A percentile compares a stretch with the other conserved stretches of the same genome.
These are phyloP conservation scores for Plantago ovata DNA, from an alignment of 257 asterid genomes.

Conservation along the genomic window DNA sequence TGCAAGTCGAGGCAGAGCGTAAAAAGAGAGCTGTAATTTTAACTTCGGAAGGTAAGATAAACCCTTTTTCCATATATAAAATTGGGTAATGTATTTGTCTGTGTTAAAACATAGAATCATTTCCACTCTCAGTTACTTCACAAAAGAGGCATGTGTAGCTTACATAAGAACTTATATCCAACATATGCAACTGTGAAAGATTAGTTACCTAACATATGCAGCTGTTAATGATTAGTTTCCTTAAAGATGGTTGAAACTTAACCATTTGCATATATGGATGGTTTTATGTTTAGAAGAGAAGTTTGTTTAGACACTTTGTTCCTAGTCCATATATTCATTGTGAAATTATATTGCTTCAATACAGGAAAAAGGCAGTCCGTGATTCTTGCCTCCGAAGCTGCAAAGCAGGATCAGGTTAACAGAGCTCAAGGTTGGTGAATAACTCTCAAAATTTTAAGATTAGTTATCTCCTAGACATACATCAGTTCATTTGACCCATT, in stretches of 20 bases:
- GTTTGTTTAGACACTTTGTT: neutral
- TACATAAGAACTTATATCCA: too few relatives aligned
- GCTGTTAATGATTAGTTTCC: too few relatives aligned
- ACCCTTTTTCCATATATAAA: neutral
- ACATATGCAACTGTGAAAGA: neutral
- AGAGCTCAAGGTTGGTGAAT: constrained; percentile 68
- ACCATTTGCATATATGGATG: constrained; percentile 1
- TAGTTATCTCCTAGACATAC: neutral
- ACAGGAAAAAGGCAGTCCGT: constrained; percentile 77
- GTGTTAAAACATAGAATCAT: neutral
- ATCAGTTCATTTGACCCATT: neutral
- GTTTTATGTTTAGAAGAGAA: neutral
- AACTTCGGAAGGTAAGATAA: constrained; percentile 98
- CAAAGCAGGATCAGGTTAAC: constrained; percentile 79
- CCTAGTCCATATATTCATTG: constrained; percentile 10
- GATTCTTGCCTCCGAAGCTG: constrained; percentile 90
- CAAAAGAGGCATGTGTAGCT: too few relatives aligned
- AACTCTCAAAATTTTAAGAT: neutral
- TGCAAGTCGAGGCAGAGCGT: constrained; percentile 99
- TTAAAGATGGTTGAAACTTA: neutral
- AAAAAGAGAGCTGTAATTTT: constrained; percentile 85
- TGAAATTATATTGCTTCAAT: constrained; percentile 15
- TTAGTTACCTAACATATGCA: too few relatives aligned
- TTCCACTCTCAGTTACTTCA: too few relatives aligned
- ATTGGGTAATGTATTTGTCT: neutral